These are phyloP conservation scores for Monilinia laxa DNA, from an alignment of 2,329 filamentous ascomycete genomes.

Conservation along the genomic window DNA sequence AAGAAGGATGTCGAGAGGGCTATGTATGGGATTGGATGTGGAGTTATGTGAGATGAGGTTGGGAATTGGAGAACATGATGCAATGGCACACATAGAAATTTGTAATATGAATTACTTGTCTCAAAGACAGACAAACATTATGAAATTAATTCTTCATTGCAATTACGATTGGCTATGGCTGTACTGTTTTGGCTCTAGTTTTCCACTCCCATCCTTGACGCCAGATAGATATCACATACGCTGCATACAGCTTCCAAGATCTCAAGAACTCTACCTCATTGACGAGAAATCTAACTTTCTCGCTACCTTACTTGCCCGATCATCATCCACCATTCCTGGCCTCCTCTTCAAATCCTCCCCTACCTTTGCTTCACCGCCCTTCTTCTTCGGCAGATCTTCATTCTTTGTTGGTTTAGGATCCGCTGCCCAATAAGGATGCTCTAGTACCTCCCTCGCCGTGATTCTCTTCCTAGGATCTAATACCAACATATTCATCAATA, in stretches of 20 bases:
- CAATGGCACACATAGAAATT: not conserved
- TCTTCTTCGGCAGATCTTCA: constrained; percentile 76
- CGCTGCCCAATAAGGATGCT: constrained; percentile 81
- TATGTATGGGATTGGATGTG: constrained; percentile 94
- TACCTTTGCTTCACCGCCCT: constrained; percentile 70
- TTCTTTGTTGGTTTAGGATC: constrained; percentile 82
- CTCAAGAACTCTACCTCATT: constrained; percentile 30
- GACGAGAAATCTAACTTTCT: constrained; percentile 40
- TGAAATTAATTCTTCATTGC: constrained; percentile 2
- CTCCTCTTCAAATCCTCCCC: constrained; percentile 65
- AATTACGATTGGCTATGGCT: constrained; percentile 4
- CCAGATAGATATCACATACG: constrained; percentile 12
- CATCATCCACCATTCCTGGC: constrained; percentile 69
- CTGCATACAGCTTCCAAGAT: not conserved
- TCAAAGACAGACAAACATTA: not conserved
- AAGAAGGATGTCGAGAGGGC: constrained; percentile 86
- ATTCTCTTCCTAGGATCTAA: constrained; percentile 86
- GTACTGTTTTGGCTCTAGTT: not conserved
- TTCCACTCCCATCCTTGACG: constrained; percentile 13
- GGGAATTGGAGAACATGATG: not conserved
- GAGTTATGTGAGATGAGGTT: constrained; percentile 43
- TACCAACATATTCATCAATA: constrained; percentile 80
- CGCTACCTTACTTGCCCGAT: constrained; percentile 60
- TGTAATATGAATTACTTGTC: constrained; percentile 10
- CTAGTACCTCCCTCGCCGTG: constrained; percentile 72